These are phyloP conservation scores for Gomphus bonarii DNA, from an alignment of 1,284 basidiomycete species.

Conservation along the genomic window DNA sequence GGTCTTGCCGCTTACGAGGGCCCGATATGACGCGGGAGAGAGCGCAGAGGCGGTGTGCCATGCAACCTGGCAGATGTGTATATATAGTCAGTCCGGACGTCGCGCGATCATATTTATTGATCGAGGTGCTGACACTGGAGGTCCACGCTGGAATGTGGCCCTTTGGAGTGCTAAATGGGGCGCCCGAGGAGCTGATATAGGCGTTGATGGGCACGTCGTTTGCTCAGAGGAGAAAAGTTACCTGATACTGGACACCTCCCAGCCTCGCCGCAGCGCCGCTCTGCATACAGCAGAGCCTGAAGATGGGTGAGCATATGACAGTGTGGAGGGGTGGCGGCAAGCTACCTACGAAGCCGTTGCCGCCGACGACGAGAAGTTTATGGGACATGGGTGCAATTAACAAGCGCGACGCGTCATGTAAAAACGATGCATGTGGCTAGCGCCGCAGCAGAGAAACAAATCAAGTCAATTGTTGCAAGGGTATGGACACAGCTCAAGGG, in stretches of 20 bases:
- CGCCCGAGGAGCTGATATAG: conserved; percentile 65
- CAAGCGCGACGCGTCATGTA: too few species aligned
- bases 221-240: conserved; percentile 22
- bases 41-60: conserved; percentile 79
- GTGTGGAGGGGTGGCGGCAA: background rate
- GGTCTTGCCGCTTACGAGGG: conserved; percentile 52
- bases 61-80: conserved; percentile 42
- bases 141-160: conserved; percentile 88
- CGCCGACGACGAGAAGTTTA: conserved; percentile 81
- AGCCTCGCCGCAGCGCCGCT: conserved; percentile 72
- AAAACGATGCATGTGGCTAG: too few species aligned
- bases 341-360: conserved; percentile 89
- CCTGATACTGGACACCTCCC: conserved; percentile 87
- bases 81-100: background rate
- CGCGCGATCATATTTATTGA: conserved; percentile 3
- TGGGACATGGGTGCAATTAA: conserved; percentile 22
- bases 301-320: background rate
- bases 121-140: conserved; percentile 39
- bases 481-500: background rate
- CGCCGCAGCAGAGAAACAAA: background rate
- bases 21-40: conserved; percentile 61
- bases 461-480: background rate
- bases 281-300: conserved; percentile 88
- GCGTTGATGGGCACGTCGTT: background rate
- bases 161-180: conserved; percentile 77